These are phyloP conservation scores for Zoysia japonica DNA, from an alignment of 176 grass and related monocot genomes.

Conservation along the genomic window DNA sequence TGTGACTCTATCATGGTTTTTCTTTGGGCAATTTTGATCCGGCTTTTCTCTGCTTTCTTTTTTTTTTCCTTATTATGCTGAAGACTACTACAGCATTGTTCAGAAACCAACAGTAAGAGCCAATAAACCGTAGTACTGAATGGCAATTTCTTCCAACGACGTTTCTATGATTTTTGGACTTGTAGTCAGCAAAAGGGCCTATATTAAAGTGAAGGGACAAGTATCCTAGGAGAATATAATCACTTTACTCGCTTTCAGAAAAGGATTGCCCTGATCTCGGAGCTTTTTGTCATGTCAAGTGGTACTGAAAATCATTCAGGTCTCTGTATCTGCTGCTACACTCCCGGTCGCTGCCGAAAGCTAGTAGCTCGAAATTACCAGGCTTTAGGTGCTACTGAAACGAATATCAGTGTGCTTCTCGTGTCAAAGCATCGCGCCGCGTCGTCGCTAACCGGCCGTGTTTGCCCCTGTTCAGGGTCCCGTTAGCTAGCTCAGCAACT, in stretches of 20 bases:
- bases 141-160: not conserved
- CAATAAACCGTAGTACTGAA: not conserved
- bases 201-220: conserved; percentile 22
- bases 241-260: conserved; percentile 46
- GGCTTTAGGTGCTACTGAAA: conserved; percentile 31
- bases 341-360: conserved; percentile 33
- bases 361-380: conserved; percentile 26
- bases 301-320: conserved; percentile 25
- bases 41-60: not conserved
- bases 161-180: not conserved
- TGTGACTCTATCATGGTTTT: no score
- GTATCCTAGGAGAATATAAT: conserved; percentile 50
- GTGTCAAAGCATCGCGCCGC: conserved; percentile 5
- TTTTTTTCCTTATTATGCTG: not conserved
- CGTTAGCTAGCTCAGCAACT: conserved; percentile 22
- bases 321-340: conserved; percentile 19
- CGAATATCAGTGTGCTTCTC: not conserved
- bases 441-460: not conserved
- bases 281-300: conserved; percentile 60
- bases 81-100: conserved; percentile 1
- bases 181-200: conserved; percentile 25
- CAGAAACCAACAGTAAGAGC: conserved; percentile 9
- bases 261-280: conserved; percentile 24
- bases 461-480: not conserved
- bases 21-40: no score